Base-by-base conservation (phyloP, 176 grass and related monocot genomes). In the Aegilops umbellulata region DNA sequence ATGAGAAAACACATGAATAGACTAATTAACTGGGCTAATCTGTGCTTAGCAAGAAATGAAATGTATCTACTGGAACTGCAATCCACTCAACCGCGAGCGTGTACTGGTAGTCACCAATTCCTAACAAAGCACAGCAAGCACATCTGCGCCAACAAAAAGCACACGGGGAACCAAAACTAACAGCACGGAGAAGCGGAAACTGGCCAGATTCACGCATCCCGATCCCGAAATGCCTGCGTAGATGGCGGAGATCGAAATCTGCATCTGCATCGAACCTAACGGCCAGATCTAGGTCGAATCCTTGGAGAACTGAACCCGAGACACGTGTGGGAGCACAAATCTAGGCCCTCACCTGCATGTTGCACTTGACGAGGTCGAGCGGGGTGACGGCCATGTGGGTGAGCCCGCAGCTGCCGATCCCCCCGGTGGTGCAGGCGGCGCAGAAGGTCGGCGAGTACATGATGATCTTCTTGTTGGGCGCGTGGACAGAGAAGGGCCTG, bases 341-440 rank as follows among this genome's bases (percentile, higher is more conserved):
- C 89, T 75, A 65, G 51, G 8, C 1, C 24, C 72, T 86, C 84
- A 99, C 97, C 88, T 99, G 94, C 97, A 99, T 99, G 46, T 99
- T 97, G 23, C 97, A 99, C 92, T 99, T 99, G 26, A 99, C 92
- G 46, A 99, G 87, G 83, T 99, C 97, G 83, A 99, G 94, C 47
- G 94, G 97, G 5, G 97, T 99, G 92, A 99, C 90, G 80, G 92
- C 78, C 97, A 38, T 99, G 85, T 99, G 97, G 86, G 97, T 99
- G 85, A 94, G 97, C 17, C 97, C 94, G 66, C 97, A 99, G 84
- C 94, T 91, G 60, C 90, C 97, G 35, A 99, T 94, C 32, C 94
- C 97, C 23, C 82, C 92, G 4, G 86, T 90, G 3, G 94, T 96
- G 83, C 94, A n/a, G n/a, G n/a, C n/a, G n/a, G n/a, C n/a, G n/a